phyloP scores from a whole-genome alignment of 345 rosid species.

The Syzygium grande region DNA sequence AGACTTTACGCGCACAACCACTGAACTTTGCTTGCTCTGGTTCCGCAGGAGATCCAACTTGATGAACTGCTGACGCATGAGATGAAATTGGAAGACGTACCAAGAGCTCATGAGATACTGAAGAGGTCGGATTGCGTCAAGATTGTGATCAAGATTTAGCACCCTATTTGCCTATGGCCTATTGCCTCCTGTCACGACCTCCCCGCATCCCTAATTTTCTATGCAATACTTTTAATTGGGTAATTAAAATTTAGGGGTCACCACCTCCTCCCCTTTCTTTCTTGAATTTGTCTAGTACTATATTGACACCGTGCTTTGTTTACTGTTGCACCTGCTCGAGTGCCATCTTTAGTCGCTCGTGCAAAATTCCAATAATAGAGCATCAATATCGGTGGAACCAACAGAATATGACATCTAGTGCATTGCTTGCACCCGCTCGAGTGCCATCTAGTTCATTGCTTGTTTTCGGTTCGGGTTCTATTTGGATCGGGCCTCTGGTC shows the following conservation, averaged over 20 bases:
- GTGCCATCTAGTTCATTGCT: no score
- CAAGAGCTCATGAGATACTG: not conserved
- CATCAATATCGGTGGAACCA: not conserved
- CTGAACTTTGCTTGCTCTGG: not conserved
- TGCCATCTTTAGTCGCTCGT: no score
- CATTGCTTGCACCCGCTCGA: no score
- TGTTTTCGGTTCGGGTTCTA: no score
- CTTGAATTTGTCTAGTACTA: not conserved
- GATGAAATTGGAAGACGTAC: not conserved
- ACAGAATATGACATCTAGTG: not conserved
- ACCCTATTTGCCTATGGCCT: not conserved
- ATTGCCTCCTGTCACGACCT: not conserved
- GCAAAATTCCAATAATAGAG: not conserved
- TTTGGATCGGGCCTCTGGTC: no score
- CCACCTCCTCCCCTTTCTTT: not conserved
- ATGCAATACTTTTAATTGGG: no score
- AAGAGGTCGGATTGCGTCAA: constrained; percentile 3
- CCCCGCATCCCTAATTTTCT: no score
- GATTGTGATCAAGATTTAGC: constrained; percentile 1
- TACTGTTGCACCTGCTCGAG: not conserved
- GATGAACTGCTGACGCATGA: constrained; percentile 1
- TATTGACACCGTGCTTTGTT: not conserved
- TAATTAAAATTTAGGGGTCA: no score
- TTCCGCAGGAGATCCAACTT: not conserved
- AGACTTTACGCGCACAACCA: not conserved